Base-by-base conservation (phyloP, 2,329 filamentous ascomycete genomes). In the Sphaerostilbella broomeana region DNA sequence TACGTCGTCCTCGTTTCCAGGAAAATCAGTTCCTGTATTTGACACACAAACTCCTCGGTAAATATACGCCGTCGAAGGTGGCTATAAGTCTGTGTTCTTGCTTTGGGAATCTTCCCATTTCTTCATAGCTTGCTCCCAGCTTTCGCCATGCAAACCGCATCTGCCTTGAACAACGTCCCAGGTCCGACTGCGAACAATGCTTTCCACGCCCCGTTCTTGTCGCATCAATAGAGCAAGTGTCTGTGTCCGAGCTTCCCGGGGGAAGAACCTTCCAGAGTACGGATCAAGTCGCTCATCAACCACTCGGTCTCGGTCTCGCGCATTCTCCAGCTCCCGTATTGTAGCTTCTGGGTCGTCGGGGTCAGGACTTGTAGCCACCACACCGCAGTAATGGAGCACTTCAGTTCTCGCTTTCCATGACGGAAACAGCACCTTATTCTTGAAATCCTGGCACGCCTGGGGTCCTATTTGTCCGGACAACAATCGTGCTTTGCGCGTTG, bases 221-320 rank as follows among this genome's bases (percentile, higher is more conserved):
- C 84, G 72, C 42, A 94, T 66, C 37, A 89, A 57, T 28, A 70
- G 72, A 8, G 87, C 88, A 45, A 98, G 60, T 34, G 74, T 76
- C 63, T 95, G 85, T 1, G 88, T 92, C 47, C 88, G 73, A 11
- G 85, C 73, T 63, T 97, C 88, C 36, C 70, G 67, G 0, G 85
- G 80, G 51, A 90, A 90, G 59, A 86, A 94, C 17, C 90, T 71
- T 6, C 72, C 84, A 8, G 84, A 89, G 58, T 98, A 98, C 2
- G 92, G 92, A 65, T 98, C 92, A 43, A 95, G 60, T 40, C 92
- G 71, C 64, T 97, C 92, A 58, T 97, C 78, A 4, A 97, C 80
- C 0, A 90, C 71, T 37, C 79, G 70, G 54, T 90, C 82, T 33
- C 81, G 72, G 47, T 84, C 79, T 51, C 70, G 77, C 42, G 79